Conservation (phyloP, 2,329 filamentous ascomycete genomes). For the Fusarium napiforme region DNA sequence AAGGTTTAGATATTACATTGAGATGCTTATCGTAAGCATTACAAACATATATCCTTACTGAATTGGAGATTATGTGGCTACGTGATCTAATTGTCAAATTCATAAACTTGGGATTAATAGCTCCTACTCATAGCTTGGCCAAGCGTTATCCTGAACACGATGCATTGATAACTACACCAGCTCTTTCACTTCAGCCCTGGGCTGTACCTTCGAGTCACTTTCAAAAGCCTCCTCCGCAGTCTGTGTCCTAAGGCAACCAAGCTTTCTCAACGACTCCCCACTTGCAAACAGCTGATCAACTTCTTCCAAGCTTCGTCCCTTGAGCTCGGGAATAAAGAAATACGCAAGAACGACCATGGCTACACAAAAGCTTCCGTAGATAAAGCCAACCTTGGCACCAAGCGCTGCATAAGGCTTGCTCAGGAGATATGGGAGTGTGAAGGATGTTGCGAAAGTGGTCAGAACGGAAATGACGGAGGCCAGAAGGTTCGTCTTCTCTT, state of each 20-base stretch:
- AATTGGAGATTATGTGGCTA: not conserved
- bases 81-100: not conserved
- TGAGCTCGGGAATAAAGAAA: constrained; percentile 67
- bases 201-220: not conserved
- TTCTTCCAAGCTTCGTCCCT: constrained; percentile 63
- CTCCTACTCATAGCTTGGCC: not conserved
- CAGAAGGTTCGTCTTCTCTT: constrained; percentile 48
- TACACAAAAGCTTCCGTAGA: constrained; percentile 48
- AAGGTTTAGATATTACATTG: not conserved
- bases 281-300: constrained; percentile 57
- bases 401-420: constrained; percentile 49
- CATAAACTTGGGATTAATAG: accelerated
- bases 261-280: not conserved
- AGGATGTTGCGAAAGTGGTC: constrained; percentile 48
- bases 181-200: not conserved
- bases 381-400: constrained; percentile 51
- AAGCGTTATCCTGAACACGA: accelerated
- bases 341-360: not conserved
- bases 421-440: constrained; percentile 53
- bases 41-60: accelerated
- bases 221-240: not conserved
- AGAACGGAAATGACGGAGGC: constrained; percentile 45
- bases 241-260: not conserved
- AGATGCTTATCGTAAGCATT: not conserved
- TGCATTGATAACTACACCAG: accelerated